Evolutionary conservation across 164 flowering plant species (phyloP).

Genomic region (Cinnamomum chago): DNA sequence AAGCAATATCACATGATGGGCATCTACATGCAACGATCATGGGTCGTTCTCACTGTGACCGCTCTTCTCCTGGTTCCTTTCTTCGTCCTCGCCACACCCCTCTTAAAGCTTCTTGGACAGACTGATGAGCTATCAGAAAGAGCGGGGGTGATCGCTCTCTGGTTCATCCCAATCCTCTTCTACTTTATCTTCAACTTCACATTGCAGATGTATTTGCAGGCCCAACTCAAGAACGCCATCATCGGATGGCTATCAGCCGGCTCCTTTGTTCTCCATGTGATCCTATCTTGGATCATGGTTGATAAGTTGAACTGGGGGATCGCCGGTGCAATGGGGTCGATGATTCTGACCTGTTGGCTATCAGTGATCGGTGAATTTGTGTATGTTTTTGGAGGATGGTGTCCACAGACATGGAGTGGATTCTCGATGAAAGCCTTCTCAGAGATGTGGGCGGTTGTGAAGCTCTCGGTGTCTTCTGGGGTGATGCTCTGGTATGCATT

Average conservation of each 20-base stretch:
- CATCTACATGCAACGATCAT: conserved; percentile 35
- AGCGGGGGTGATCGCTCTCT: conserved; percentile 30
- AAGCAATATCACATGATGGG: conserved; percentile 39
- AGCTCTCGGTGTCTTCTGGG: conserved; percentile 57
- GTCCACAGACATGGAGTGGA: conserved; percentile 53
- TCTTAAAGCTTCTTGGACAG: conserved; percentile 25
- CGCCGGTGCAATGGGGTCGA: conserved; percentile 62
- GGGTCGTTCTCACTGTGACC: conserved; percentile 20
- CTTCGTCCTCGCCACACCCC: conserved; percentile 21
- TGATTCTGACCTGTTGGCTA: conserved; percentile 59
- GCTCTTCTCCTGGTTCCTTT: conserved; percentile 21
- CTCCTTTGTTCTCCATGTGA: conserved; percentile 28
- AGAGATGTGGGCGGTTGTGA: conserved; percentile 51
- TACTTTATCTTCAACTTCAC: conserved; percentile 20
- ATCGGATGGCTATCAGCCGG: conserved; percentile 26
- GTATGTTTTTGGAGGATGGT: conserved; percentile 32
- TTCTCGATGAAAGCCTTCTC: conserved; percentile 42
- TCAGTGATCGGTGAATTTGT: conserved; percentile 36
- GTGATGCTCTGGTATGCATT: conserved; percentile 50
- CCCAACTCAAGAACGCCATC: conserved; percentile 42
- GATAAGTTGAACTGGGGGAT: conserved; percentile 36
- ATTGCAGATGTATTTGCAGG: conserved; percentile 42
- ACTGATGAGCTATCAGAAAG: conserved; percentile 21
- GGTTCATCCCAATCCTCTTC: conserved; percentile 40
- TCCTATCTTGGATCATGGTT: conserved; percentile 39